A percentile compares a stretch with the other conserved stretches of the same genome.
phyloP scores from a whole-genome alignment of 495 filamentous ascomycete species.

The Pyrenopolyporus hunteri region DNA sequence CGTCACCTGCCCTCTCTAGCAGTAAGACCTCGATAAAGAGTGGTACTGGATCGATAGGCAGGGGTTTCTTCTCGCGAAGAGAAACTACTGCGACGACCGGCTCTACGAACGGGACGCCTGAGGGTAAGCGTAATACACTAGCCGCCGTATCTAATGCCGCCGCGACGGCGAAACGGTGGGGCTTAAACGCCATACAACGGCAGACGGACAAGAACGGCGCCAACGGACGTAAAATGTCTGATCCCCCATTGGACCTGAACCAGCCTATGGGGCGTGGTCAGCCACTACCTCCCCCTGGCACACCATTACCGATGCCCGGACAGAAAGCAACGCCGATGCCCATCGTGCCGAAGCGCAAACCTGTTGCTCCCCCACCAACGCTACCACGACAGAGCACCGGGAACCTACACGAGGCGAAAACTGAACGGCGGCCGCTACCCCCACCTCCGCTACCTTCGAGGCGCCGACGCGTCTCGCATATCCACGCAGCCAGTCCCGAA shows the following conservation, averaged over 20 bases:
- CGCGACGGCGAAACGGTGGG: constrained; percentile 84
- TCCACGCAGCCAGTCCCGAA: constrained; percentile 31
- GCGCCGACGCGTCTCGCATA: constrained; percentile 38
- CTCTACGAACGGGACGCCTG: constrained; percentile 36
- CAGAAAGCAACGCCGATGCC: constrained; percentile 59
- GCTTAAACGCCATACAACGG: constrained; percentile 71
- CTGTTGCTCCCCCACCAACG: constrained; percentile 44
- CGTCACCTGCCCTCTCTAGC: constrained; percentile 45
- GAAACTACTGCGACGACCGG: constrained; percentile 38
- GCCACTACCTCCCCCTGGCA: constrained; percentile 76
- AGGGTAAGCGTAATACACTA: constrained; percentile 51
- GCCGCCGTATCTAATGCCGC: constrained; percentile 74
- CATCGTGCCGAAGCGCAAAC: constrained; percentile 56
- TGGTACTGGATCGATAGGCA: constrained; percentile 44
- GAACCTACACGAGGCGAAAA: constrained; percentile 32
- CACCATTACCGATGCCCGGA: constrained; percentile 64
- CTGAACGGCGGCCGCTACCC: constrained; percentile 50
- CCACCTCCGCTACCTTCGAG: constrained; percentile 46
- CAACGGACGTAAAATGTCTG: constrained; percentile 30
- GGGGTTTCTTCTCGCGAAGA: constrained; percentile 49
- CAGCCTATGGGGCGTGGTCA: constrained; percentile 77
- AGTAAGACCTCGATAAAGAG: constrained; percentile 46
- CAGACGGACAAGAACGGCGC: constrained; percentile 47
- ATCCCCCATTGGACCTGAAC: constrained; percentile 56
- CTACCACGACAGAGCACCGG: constrained; percentile 33